Evolutionary conservation across 83 land plant genomes (phyloP), one percentile per base, ranked within the genome.

Genomic region (Diphasiastrum complanatum): DNA sequence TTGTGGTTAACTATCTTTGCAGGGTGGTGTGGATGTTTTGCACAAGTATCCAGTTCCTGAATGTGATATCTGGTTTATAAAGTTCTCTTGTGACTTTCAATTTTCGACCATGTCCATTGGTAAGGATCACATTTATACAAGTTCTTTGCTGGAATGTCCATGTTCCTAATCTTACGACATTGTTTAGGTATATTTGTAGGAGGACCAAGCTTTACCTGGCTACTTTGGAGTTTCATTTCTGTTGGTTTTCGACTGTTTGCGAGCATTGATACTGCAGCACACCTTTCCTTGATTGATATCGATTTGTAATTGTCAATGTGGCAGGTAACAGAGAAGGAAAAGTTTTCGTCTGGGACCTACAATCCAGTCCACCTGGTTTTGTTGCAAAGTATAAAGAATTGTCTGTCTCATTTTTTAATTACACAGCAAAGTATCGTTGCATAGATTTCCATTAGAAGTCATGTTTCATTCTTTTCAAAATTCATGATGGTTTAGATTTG

Each of bases 51-150:
- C 98, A 31, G 98, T 88, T 18, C 96, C 98, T 5, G 98, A 92
- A 25, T 92, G 96, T 70, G 98, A 92, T 68, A 88, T 92, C 52
- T 92, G 98, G 98, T 92, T 92, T 66, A 88, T 92, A 47, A 92
- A 92, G 56, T 92, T 92, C 66, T 92, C 98, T 5, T 92, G 96
- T 60, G 98, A 92, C 67, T 88, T 88, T 52, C 84, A 85, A 48
- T 85, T 65, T 71, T 88, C 81, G 73, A 55, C 87, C 32, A 68
- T 75, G 5, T 87, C 96, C 33, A 72, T 88, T 58, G 97, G 97
- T 91, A 84, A 66, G 45, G n/a, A 14, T 66, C 31, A 33, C 57
- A 53, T 49, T 49, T 2, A 25, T 49, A 3, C 41, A n/a, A n/a
- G 12, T 30, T 20, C 57, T 29, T 48, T 48, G 5, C 29, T 24